phyloP scores from a whole-genome alignment of 2,329 filamentous ascomycete species.

The Ceratocystis ficicola region DNA sequence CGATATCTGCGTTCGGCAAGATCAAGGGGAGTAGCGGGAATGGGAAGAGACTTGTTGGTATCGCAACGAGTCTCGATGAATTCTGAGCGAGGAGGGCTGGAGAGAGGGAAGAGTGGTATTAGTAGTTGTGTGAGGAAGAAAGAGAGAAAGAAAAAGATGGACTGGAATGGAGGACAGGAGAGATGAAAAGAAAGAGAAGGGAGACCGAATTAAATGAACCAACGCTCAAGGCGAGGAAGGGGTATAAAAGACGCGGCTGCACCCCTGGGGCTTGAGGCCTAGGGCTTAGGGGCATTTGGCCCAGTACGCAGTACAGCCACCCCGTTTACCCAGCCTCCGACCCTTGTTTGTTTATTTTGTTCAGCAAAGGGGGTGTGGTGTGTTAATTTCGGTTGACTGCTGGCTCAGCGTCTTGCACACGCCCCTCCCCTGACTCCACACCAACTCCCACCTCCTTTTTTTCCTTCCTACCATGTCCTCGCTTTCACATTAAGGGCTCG shows the following conservation, averaged over 20 bases:
- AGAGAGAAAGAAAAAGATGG: background rate
- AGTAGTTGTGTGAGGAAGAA: constrained; percentile 34
- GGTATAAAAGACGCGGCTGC: constrained; percentile 17
- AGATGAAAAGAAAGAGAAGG: constrained; percentile 7
- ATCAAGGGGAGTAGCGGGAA: constrained; percentile 44
- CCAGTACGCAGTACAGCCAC: constrained; percentile 12
- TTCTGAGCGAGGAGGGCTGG: constrained; percentile 30
- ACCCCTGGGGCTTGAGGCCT: background rate
- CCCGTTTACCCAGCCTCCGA: constrained; percentile 14
- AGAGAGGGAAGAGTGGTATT: constrained; percentile 22
- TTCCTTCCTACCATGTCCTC: background rate
- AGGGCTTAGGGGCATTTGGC: background rate
- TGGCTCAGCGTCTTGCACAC: background rate
- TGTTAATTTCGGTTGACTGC: constrained; percentile 7
- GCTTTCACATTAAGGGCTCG: background rate
- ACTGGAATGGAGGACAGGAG: constrained; percentile 7
- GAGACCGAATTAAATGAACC: constrained; percentile 9
- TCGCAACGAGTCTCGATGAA: constrained; percentile 56
- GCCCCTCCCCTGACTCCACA: background rate
- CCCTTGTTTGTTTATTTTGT: constrained; percentile 21
- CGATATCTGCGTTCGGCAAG: constrained; percentile 55
- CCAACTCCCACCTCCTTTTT: constrained; percentile 14
- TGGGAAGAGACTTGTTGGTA: constrained; percentile 43
- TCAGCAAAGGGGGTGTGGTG: constrained; percentile 5
- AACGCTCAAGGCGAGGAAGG: constrained; percentile 16